Conservation (phyloP, 2,329 filamentous ascomycete genomes). For the Colletotrichum navitas region DNA sequence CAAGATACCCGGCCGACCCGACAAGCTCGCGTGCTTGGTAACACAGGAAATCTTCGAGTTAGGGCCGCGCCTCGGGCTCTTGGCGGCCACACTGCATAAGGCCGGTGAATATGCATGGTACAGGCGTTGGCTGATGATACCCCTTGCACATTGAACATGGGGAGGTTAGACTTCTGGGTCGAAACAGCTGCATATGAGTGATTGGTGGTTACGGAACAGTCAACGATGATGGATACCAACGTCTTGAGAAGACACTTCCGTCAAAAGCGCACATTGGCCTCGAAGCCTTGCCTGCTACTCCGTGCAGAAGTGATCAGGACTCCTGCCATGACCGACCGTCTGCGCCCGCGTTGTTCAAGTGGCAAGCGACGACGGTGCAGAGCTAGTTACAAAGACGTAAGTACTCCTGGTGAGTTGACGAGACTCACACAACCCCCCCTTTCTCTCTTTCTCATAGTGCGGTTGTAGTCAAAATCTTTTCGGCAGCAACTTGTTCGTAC, state of each 20-base stretch:
- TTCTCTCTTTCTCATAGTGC: background rate
- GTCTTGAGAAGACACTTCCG: background rate
- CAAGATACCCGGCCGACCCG: background rate
- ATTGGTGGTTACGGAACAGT: background rate
- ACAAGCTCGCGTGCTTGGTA: background rate
- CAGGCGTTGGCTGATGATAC: background rate
- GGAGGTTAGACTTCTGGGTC: background rate
- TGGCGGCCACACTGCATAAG: background rate
- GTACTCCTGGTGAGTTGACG: background rate
- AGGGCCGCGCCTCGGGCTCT: background rate
- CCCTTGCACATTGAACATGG: background rate
- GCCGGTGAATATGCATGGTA: slow-evolving; percentile 1
- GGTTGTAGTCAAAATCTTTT: slow-evolving; percentile 13
- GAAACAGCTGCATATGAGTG: background rate
- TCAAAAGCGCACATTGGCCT: background rate
- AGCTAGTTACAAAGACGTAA: background rate
- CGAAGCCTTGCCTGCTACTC: background rate
- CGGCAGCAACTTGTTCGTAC: slow-evolving; percentile 9
- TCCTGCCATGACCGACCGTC: background rate
- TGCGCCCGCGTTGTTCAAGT: background rate
- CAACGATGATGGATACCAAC: background rate
- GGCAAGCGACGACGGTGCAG: background rate
- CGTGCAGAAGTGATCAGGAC: background rate
- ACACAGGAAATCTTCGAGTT: background rate
- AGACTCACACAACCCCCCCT: background rate